Percentiles rank a stretch among this genome's conserved stretches.
Evolutionary conservation across 345 rosid species (phyloP).

Genomic region (Eucalyptus pauciflora): DNA sequence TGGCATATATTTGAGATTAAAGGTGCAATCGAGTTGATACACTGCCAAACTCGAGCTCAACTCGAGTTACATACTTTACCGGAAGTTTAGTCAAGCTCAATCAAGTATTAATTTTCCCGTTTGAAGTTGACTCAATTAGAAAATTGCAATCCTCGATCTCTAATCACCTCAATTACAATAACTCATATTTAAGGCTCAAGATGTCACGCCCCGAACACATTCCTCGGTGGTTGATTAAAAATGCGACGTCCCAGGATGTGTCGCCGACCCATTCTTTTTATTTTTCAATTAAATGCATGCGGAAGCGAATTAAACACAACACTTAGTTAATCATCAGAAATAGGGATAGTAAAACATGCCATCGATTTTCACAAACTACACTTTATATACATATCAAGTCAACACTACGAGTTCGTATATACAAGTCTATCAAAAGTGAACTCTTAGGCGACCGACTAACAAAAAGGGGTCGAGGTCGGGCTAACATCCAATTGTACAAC

Average conservation of each 20-base stretch:
- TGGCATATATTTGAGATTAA: background rate
- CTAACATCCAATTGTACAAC: too few species aligned
- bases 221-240: accelerated
- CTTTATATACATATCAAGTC: too few species aligned
- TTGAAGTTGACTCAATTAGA: background rate
- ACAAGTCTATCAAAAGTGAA: too few species aligned
- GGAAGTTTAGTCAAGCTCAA: background rate
- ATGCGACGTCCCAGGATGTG: accelerated
- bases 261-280: too few species aligned
- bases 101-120: background rate
- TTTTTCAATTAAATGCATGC: too few species aligned
- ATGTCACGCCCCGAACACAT: accelerated
- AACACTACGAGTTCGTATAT: too few species aligned
- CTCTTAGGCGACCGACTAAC: too few species aligned
- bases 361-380: too few species aligned
- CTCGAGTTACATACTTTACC: background rate
- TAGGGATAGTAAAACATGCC: too few species aligned
- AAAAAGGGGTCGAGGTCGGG: too few species aligned
- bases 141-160: background rate
- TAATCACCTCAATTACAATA: background rate
- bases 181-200: background rate
- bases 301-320: too few species aligned
- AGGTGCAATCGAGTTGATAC: background rate
- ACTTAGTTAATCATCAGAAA: too few species aligned
- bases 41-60: background rate